These are phyloP conservation scores for Aspergillus persii DNA, from an alignment of 2,329 filamentous ascomycete species.

Conservation along the genomic window DNA sequence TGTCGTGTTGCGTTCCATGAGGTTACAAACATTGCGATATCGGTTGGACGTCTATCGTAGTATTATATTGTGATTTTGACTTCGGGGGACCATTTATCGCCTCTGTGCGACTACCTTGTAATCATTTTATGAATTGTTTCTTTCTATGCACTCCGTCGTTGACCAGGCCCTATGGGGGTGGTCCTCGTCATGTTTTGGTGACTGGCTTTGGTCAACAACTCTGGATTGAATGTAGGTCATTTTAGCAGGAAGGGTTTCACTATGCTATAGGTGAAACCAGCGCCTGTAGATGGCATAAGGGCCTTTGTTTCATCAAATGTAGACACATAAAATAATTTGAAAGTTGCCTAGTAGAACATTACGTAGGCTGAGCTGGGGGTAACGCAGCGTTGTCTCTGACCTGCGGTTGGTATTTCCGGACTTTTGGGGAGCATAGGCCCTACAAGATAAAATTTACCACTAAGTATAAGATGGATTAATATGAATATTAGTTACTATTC, in stretches of 20 bases:
- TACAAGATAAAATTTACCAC: not conserved
- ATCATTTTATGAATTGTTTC: not conserved
- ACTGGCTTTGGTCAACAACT: not conserved
- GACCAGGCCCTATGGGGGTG: not conserved
- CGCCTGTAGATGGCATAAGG: too few relatives aligned
- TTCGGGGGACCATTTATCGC: not conserved
- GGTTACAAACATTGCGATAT: not conserved
- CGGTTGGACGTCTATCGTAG: not conserved
- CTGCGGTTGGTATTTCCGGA: not conserved
- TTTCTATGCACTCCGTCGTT: not conserved
- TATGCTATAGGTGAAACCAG: not conserved
- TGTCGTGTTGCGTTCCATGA: not conserved
- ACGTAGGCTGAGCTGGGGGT: not conserved
- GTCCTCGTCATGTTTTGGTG: not conserved
- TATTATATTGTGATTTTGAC: not conserved
- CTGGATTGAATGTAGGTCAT: not conserved
- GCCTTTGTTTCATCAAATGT: too few relatives aligned
- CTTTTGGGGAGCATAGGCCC: not conserved
- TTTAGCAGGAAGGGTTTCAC: not conserved
- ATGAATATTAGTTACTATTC: not conserved
- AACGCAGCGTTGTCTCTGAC: not conserved
- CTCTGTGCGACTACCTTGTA: not conserved
- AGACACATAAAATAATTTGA: not conserved
- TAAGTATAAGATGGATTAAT: not conserved
- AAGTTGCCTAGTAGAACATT: not conserved